Conservation (phyloP, 2,329 filamentous ascomycete species). For the Aspergillus ochraceus region DNA sequence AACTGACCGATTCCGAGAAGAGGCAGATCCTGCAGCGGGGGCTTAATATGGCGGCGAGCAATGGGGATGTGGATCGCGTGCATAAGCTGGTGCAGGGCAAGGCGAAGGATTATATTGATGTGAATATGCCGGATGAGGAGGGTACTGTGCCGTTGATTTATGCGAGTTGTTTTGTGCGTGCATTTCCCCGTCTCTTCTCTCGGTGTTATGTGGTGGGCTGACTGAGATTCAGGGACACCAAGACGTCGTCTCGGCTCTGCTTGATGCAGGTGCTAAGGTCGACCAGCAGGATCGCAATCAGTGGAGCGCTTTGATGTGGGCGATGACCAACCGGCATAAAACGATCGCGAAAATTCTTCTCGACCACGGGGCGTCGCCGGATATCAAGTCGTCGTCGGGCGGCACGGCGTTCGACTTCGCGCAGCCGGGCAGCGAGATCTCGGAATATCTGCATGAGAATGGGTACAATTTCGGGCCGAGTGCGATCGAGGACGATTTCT, state of each 20-base stretch:
- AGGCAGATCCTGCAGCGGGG: constrained; percentile 78
- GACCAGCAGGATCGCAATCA: constrained; percentile 94
- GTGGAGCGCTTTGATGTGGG: constrained; percentile 99
- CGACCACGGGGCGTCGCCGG: constrained; percentile 91
- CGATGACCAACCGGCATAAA: constrained; percentile 98
- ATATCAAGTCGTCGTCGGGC: constrained; percentile 91
- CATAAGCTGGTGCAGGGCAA: constrained; percentile 72
- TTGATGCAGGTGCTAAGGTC: constrained; percentile 83
- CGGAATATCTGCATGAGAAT: constrained; percentile 90
- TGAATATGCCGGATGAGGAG: constrained; percentile 88
- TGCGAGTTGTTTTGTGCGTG: constrained; percentile 88
- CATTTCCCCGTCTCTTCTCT: not conserved
- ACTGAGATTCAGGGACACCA: constrained; percentile 69
- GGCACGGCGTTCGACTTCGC: constrained; percentile 95
- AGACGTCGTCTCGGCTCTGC: constrained; percentile 77
- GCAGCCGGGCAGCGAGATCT: constrained; percentile 92
- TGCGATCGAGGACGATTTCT: constrained; percentile 73
- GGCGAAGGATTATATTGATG: constrained; percentile 73
- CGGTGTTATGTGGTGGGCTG: not conserved
- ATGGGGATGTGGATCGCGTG: constrained; percentile 84
- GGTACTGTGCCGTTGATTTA: constrained; percentile 97
- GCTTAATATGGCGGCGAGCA: constrained; percentile 92
- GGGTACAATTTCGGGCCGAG: constrained; percentile 66
- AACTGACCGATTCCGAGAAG: constrained; percentile 75
- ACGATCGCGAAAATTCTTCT: constrained; percentile 89